These are phyloP conservation scores for Aureobasidium vineae DNA, from an alignment of 2,329 filamentous ascomycete species.

Conservation along the genomic window DNA sequence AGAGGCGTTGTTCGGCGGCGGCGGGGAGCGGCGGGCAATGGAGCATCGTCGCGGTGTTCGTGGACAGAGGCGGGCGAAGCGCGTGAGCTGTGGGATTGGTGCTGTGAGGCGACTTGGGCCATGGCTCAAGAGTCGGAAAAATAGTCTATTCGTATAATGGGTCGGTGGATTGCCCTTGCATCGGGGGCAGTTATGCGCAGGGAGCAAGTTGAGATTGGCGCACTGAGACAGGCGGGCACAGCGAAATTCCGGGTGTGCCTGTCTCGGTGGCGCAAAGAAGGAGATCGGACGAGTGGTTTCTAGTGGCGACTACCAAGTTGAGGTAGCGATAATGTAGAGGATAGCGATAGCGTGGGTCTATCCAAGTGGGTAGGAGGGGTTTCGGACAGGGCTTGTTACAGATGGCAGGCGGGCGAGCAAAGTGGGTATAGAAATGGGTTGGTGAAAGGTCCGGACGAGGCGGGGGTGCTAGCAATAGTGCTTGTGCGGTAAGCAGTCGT, in stretches of 20 bases:
- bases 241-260: conserved; percentile 21
- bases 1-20: conserved; percentile 46
- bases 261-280: conserved; percentile 16
- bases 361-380: conserved; percentile 6
- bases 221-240: conserved; percentile 25
- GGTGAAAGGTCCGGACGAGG: neutral
- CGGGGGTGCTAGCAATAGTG: neutral
- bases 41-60: conserved; percentile 32
- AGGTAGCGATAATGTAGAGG: neutral
- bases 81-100: conserved; percentile 34
- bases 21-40: conserved; percentile 37
- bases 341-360: neutral
- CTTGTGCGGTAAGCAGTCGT: neutral
- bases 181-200: conserved; percentile 12
- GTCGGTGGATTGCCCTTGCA: conserved; percentile 4
- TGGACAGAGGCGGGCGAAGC: conserved; percentile 34
- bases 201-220: neutral
- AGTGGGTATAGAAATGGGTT: neutral
- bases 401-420: neutral
- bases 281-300: neutral
- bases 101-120: conserved; percentile 32
- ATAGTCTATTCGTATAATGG: neutral
- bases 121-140: conserved; percentile 15
- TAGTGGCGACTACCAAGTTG: neutral
- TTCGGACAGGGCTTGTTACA: neutral